Evolutionary conservation across 2,329 filamentous ascomycete species (phyloP), one percentile per base, ranked within the genome.

Genomic region (Orbilia brochopaga): DNA sequence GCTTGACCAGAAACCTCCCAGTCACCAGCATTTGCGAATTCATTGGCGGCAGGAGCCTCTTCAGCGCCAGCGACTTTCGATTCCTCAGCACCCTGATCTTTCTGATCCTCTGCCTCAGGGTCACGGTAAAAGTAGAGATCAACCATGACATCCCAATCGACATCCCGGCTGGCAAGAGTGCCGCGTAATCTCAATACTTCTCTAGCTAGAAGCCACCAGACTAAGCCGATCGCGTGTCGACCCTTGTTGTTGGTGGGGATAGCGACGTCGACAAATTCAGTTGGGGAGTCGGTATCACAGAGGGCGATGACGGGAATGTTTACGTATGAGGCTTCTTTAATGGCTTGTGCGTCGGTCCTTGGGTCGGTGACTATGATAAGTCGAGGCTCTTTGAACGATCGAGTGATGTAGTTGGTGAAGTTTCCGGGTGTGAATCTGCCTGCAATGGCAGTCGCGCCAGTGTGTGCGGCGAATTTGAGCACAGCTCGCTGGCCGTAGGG

Each of bases 331-430:
- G 95, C 94, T 87, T 99, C 94, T 90, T 97, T 97, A 89, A 99
- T 99, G 81, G 94, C 94, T 88, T 99, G 94, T 82, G 94, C 91
- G 80, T 99, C 94, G 86, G 95, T 99, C 84, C 95, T 93, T 79
- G 94, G 94, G 83, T 99, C 94, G 85, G 94, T 99, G 80, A 99
- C 94, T 82, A 99, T 88, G 84, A 99, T 97, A 81, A 99, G 87
- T 83, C 95, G 95, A 81, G 94, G 94, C 87, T 99, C 94, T 89
- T 97, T 97, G 92, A 99, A 99, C 77, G 94, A 97, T 81, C 94
- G 93, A 83, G 95, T 99, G 90, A 99, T 99, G 90, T 99, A 99
- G 89, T 99, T 99, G 87, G 94, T 99, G 90, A 99, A 99, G 84
- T 93, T 96, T 90, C 94, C 94, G 82, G 94, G 94, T 81, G 94